Conservation (phyloP, 306 rosid species). For the Quercus ilex region DNA sequence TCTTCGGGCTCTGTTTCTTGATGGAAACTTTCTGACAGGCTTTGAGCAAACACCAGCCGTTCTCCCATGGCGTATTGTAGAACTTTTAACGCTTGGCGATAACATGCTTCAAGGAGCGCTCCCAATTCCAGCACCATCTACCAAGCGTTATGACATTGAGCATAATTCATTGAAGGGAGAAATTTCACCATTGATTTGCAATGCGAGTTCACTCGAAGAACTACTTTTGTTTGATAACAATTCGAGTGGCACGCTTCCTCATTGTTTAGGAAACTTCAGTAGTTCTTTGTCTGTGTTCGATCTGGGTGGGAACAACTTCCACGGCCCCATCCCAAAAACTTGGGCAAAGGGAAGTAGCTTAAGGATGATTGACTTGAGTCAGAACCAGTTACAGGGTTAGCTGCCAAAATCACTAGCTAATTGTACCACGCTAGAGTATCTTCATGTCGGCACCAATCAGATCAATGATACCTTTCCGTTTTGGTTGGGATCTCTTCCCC, state of each 20-base stretch:
- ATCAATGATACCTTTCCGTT: background rate
- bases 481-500: background rate
- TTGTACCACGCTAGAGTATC: background rate
- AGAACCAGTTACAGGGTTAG: background rate
- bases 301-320: background rate
- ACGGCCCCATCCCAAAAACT: background rate
- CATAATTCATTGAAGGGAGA: too few relatives aligned
- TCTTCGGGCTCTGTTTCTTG: too few relatives aligned
- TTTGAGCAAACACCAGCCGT: too few relatives aligned
- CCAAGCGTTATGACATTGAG: too few relatives aligned
- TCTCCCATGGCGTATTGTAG: too few relatives aligned
- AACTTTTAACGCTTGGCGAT: too few relatives aligned
- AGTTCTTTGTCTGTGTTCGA: background rate
- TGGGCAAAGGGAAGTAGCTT: background rate
- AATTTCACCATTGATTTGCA: too few relatives aligned
- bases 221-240: conserved; percentile 2
- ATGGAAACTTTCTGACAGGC: too few relatives aligned
- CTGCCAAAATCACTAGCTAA: background rate
- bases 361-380: too few relatives aligned
- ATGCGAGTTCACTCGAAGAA: background rate
- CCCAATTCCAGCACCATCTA: too few relatives aligned
- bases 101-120: too few relatives aligned
- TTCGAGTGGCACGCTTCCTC: background rate
- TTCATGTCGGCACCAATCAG: background rate
- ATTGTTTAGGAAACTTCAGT: background rate